Base-by-base conservation (phyloP, 2,329 filamentous ascomycete genomes). In the Xylaria arbuscula region DNA sequence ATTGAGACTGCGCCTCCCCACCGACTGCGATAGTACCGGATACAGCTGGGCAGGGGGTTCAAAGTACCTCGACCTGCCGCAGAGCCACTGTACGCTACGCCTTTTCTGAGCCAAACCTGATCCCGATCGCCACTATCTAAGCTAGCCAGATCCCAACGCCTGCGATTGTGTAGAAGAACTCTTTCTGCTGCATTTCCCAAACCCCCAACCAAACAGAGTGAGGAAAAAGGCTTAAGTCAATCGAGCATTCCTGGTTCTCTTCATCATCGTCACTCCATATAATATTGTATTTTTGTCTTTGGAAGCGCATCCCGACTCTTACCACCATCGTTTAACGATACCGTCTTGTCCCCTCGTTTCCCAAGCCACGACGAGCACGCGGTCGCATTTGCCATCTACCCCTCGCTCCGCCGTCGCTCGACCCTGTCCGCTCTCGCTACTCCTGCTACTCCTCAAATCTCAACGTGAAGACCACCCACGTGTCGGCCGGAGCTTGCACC, bases 91-190 rank as follows among this genome's bases (percentile, higher is more conserved):
- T 7, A 42, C 55, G 22, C 55, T 57, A 57, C 55, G 55, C 38
- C 55, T 19, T 19, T 42, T 50, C 15, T 1, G 13, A 36, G 19
- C 22, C 54, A 64, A 69, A 64, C 64, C 69, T 70, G 64, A 68
- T 73, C 68, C 67, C 70, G 68, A 73, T 74, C 68, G 71, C 72
- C 71, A 67, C 71, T 64, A 60, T 59, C 28, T 19, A 48, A 28
- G 51, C 54, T 57, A 50, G 61, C 56, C 62, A 68, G 62, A 65
- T 61, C 62, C 55, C 51, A 62, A 61, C 67, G 42, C 60, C 50
- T 7, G 62, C 58, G 58, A 48, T 48, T 62, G 53, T 55, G 38
- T 55, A 57, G 56, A 61, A 69, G 67, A 51, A 64, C 60, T 53
- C 55, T 57, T 38, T 40, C 57, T 54, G 54, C 57, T 53, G 56